Conservation (phyloP, 2,329 filamentous ascomycete species). For the Microdochium bolleyi region DNA sequence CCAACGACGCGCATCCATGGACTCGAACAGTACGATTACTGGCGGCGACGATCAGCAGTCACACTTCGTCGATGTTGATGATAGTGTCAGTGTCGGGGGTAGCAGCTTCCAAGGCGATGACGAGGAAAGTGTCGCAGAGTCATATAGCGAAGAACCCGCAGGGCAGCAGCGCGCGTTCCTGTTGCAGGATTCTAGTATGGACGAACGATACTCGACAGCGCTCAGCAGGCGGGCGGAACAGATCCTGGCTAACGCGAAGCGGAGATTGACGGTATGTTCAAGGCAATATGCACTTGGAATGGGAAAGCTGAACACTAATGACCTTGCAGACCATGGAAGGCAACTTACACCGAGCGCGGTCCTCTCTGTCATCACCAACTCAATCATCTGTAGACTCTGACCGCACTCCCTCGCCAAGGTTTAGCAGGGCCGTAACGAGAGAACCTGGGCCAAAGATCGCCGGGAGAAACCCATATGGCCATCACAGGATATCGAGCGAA, state of each 20-base stretch:
- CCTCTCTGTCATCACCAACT: conserved; percentile 47
- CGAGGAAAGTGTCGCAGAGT: conserved; percentile 56
- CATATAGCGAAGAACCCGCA: conserved; percentile 37
- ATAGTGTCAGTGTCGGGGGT: conserved; percentile 53
- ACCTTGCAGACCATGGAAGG: conserved; percentile 77
- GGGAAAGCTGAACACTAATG: conserved; percentile 8
- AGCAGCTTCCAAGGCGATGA: conserved; percentile 61
- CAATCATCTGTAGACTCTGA: conserved; percentile 23
- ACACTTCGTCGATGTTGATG: conserved; percentile 53
- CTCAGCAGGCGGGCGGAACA: conserved; percentile 79
- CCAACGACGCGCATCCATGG: conserved; percentile 46
- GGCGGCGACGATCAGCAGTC: conserved; percentile 31
- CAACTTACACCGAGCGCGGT: conserved; percentile 73
- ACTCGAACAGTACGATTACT: conserved; percentile 54
- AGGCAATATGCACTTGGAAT: not conserved
- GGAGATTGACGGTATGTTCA: conserved; percentile 67
- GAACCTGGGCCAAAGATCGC: not conserved
- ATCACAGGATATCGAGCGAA: conserved; percentile 56
- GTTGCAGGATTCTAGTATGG: conserved; percentile 24
- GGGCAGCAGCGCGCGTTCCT: conserved; percentile 17
- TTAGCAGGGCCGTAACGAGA: conserved; percentile 28
- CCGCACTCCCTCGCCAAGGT: conserved; percentile 45
- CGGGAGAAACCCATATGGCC: conserved; percentile 28
- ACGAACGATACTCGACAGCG: conserved; percentile 63
- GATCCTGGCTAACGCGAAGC: conserved; percentile 89